Percentiles rank a stretch among this genome's conserved stretches.
These are phyloP conservation scores for Ophiocordyceps australis DNA, from an alignment of 2,329 filamentous ascomycete species.

Conservation along the genomic window DNA sequence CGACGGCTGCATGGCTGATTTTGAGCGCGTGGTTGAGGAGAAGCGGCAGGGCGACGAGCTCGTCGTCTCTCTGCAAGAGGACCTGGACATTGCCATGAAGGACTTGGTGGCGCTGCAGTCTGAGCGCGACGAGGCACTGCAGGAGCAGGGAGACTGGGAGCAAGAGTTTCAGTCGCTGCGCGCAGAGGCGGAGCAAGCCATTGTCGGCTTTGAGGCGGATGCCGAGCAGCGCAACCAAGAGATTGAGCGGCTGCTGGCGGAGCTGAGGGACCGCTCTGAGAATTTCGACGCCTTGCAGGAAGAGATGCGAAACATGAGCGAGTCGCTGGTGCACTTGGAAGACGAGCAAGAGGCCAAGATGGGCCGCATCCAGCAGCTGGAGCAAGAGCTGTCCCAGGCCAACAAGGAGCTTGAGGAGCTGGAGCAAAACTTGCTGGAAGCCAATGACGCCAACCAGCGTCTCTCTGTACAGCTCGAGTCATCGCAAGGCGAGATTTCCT, in stretches of 20 bases:
- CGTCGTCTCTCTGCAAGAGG: conserved; percentile 51
- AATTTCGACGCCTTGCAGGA: conserved; percentile 83
- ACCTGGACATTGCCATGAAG: conserved; percentile 59
- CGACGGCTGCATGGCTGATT: conserved; percentile 61
- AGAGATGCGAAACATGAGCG: conserved; percentile 84
- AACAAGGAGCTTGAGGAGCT: conserved; percentile 76
- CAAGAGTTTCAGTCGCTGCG: conserved; percentile 41
- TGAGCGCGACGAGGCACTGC: conserved; percentile 73
- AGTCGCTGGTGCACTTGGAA: conserved; percentile 70
- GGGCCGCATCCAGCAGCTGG: conserved; percentile 63
- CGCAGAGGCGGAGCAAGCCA: conserved; percentile 46
- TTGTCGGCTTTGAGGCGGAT: conserved; percentile 50
- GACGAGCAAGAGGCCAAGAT: conserved; percentile 72
- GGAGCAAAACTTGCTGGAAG: conserved; percentile 67
- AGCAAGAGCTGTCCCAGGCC: conserved; percentile 65
- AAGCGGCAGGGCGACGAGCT: conserved; percentile 41
- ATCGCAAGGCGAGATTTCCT: conserved; percentile 80
- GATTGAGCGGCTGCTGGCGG: conserved; percentile 48
- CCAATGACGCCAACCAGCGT: conserved; percentile 74
- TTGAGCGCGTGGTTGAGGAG: conserved; percentile 51
- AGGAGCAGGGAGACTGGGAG: conserved; percentile 41
- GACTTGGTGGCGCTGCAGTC: conserved; percentile 63
- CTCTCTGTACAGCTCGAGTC: conserved; percentile 86
- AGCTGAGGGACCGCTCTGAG: conserved; percentile 60
- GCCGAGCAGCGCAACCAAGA: conserved; percentile 56